These are phyloP conservation scores for Metschnikowia cerradonensis DNA, from an alignment of 805 yeast genomes.

Conservation along the genomic window DNA sequence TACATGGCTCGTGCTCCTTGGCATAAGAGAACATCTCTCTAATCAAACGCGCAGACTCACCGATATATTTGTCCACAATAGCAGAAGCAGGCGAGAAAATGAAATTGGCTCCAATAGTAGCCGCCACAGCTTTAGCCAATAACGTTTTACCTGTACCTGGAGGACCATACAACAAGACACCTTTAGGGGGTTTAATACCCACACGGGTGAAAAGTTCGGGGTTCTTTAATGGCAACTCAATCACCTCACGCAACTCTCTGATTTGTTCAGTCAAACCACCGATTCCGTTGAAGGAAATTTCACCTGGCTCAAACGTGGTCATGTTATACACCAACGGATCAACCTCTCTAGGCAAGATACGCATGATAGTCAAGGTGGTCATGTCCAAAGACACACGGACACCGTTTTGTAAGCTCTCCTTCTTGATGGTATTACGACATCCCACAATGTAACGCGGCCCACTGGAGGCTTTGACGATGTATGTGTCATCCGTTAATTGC, in stretches of 20 bases:
- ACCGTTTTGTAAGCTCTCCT: constrained; percentile 81
- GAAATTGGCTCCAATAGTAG: constrained; percentile 96
- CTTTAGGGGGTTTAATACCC: constrained; percentile 98
- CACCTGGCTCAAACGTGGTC: constrained; percentile 98
- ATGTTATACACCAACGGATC: constrained; percentile 97
- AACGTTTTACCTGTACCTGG: constrained; percentile 98
- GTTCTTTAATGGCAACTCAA: constrained; percentile 93
- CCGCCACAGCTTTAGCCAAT: constrained; percentile 96
- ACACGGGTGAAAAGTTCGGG: constrained; percentile 94
- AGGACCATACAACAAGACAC: constrained; percentile 93
- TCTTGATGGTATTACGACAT: constrained; percentile 87
- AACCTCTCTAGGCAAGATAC: constrained; percentile 94
- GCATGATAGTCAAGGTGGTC: constrained; percentile 96
- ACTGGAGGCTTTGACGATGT: constrained; percentile 91
- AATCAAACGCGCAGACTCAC: constrained; percentile 93
- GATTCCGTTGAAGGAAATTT: constrained; percentile 86
- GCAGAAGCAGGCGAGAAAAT: constrained; percentile 98
- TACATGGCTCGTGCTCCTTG: constrained; percentile 96
- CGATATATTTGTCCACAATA: constrained; percentile 95
- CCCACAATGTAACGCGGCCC: constrained; percentile 99
- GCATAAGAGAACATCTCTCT: constrained; percentile 99
- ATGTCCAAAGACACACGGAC: constrained; percentile 95
- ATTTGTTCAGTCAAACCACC: constrained; percentile 97
- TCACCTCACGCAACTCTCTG: constrained; percentile 94
- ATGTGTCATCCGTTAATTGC: constrained; percentile 90